Evolutionary conservation across 2,329 filamentous ascomycete genomes (phyloP), one percentile per base, ranked within the genome.

Genomic region (Microthyrium microscopicum): DNA sequence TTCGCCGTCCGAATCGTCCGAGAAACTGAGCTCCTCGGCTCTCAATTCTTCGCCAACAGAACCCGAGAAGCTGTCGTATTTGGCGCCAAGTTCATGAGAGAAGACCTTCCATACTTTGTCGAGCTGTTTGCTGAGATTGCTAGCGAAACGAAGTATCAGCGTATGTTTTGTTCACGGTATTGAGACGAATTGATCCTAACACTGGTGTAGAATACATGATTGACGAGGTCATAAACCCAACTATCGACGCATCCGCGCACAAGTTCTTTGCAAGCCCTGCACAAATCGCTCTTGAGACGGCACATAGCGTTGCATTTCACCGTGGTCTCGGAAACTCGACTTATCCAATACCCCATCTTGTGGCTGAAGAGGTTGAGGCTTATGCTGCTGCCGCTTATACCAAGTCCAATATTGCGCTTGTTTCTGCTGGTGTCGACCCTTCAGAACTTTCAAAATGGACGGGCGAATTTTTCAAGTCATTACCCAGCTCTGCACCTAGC

Each of bases 41-140:
- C 83, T 50, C 76, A 87, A 71, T 74, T 95, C 62, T 70, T 65
- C 47, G 68, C 87, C 44, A 82, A 80, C 60, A 84, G 94, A 64
- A 85, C 83, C 48, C 79, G 87, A 53, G 89, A 98, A 68, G 84
- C 84, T 54, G 64, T 98, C 42, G 74, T 98, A 39, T 64, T 98
- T 51, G 77, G 87, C 60, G 82, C 89, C 55, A 92, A 79, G 65
- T 98, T 98, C 70, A 73, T 98, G 45, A 76, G 83, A 55, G 76
- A 89, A 55, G 85, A 98, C 56, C 74, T 98, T 45, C 89, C 89
- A 46, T 98, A 95, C 72, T 98, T 93, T 58, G 73, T 84, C 51
- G 89, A 98, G 67, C 70, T 98, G 44, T 71, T 98, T 46, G 83
- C 78, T 52, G 91, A 98, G 67, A 80, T 94, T 49, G 68, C 89